Conservation (phyloP, 345 rosid species). For the Rhodamnia rubescens region DNA sequence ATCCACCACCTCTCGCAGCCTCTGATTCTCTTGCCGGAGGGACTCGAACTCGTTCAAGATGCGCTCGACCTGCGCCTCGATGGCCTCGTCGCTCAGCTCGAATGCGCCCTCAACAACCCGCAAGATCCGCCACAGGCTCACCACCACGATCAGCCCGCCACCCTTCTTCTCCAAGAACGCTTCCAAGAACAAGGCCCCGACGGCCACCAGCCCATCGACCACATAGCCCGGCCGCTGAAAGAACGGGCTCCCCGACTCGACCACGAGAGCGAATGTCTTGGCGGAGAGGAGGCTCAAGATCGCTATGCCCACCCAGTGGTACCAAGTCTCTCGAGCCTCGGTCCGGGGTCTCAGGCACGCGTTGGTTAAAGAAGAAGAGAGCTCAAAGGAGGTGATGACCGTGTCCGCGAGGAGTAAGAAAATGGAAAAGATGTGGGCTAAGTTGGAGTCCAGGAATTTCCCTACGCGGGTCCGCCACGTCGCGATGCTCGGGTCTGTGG, state of each 20-base stretch:
- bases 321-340: conserved; percentile 16
- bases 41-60: conserved; percentile 39
- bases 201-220: conserved; percentile 35
- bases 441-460: conserved; percentile 35
- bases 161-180: conserved; percentile 35
- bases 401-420: conserved; percentile 45
- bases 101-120: conserved; percentile 61
- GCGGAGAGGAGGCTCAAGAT: conserved; percentile 38
- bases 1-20: conserved; percentile 7
- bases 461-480: conserved; percentile 34
- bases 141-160: conserved; percentile 54
- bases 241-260: conserved; percentile 31
- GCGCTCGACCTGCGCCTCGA: conserved; percentile 42
- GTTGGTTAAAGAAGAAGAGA: conserved; percentile 43
- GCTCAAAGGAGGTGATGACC: conserved; percentile 37
- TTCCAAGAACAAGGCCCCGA: conserved; percentile 48
- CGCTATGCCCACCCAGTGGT: conserved; percentile 47
- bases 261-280: conserved; percentile 25
- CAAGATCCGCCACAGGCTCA: conserved; percentile 62
- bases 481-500: neutral
- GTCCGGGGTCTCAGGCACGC: conserved; percentile 1
- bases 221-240: conserved; percentile 37
- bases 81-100: conserved; percentile 71
- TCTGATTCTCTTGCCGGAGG: conserved; percentile 26
- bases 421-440: conserved; percentile 20